phyloP scores from a whole-genome alignment of 768 basidiomycete species.

The Macrolepiota fuliginosa region DNA sequence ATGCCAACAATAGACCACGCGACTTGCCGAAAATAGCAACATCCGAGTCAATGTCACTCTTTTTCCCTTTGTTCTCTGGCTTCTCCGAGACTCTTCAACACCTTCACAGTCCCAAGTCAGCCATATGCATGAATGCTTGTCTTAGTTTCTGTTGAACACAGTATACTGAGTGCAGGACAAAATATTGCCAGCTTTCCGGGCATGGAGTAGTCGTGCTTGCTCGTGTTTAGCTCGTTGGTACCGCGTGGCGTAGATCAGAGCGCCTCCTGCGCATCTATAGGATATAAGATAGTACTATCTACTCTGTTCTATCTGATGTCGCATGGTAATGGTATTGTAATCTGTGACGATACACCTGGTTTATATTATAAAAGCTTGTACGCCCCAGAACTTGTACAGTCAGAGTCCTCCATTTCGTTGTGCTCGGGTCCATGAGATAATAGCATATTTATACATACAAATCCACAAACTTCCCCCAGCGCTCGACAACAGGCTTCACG shows the following conservation, averaged over 20 bases:
- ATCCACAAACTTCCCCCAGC: slow-evolving; percentile 71
- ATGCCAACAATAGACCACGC: neutral
- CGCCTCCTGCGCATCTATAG: neutral
- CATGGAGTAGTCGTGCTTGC: neutral
- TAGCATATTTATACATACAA: slow-evolving; percentile 30
- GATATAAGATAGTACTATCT: neutral
- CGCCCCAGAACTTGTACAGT: neutral
- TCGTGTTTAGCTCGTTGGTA: neutral
- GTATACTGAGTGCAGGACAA: too few relatives aligned
- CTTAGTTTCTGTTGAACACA: too few relatives aligned
- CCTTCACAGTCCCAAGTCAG: too few relatives aligned
- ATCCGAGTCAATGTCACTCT: too few relatives aligned
- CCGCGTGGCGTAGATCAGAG: neutral
- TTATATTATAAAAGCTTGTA: neutral
- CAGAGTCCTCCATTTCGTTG: slow-evolving; percentile 1
- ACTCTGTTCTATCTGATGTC: neutral
- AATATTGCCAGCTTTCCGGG: too few relatives aligned
- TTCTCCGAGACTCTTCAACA: too few relatives aligned
- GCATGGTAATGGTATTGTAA: neutral
- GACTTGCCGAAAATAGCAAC: neutral
- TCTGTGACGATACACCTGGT: neutral
- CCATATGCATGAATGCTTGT: too few relatives aligned
- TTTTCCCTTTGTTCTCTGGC: too few relatives aligned
- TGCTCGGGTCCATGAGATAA: neutral
- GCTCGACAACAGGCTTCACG: slow-evolving; percentile 73